Conservation (phyloP, 1,139 yeast species). For the Arxiozyma bovina region DNA sequence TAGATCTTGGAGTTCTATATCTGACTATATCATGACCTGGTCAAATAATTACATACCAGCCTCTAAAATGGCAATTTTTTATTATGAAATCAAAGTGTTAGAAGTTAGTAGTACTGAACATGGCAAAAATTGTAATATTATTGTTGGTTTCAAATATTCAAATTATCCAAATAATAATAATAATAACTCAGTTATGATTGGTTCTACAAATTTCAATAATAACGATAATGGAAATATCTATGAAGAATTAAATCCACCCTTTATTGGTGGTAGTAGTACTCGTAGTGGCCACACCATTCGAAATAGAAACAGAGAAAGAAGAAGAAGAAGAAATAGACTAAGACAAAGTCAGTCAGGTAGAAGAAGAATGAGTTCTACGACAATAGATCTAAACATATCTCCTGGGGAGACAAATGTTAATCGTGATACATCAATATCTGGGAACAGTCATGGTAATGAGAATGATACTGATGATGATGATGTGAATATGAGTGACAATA, state of each 20-base stretch:
- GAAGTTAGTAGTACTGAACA: conserved; percentile 32
- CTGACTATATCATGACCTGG: conserved; percentile 35
- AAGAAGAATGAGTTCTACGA: not conserved
- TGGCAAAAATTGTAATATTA: conserved; percentile 35
- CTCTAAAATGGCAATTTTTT: conserved; percentile 42
- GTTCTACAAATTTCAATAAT: not conserved
- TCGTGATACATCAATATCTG: not conserved
- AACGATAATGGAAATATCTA: not conserved
- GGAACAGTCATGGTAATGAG: not conserved
- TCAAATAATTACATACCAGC: conserved; percentile 38
- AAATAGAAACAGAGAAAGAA: not conserved
- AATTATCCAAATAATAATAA: conserved; percentile 9
- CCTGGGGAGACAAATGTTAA: not conserved
- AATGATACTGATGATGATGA: not conserved
- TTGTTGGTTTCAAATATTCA: conserved; percentile 35
- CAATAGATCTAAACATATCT: not conserved
- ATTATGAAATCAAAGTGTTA: conserved; percentile 44
- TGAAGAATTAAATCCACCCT: not conserved
- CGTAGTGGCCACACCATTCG: not conserved
- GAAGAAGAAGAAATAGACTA: not conserved
- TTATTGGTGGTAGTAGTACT: not conserved
- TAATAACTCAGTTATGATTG: not conserved
- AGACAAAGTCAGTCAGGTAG: not conserved
- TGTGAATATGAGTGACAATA: conserved; percentile 3
- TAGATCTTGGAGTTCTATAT: conserved; percentile 9